These are phyloP conservation scores for Penicillium sp. DNA, from an alignment of 2,329 filamentous ascomycete genomes.

Conservation along the genomic window DNA sequence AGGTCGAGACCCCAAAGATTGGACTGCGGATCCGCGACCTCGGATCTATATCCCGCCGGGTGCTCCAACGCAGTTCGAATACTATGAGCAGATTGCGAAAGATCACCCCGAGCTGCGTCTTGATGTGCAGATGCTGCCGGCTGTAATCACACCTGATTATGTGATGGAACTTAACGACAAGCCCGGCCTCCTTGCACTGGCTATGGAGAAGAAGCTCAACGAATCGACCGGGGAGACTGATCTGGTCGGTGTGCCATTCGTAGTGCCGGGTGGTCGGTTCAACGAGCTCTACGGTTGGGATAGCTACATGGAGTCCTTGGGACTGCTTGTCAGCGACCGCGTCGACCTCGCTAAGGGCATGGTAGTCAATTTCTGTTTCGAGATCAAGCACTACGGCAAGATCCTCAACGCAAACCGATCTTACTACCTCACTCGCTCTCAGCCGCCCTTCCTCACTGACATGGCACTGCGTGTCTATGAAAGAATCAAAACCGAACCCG, in stretches of 20 bases:
- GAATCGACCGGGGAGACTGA: conserved; percentile 67
- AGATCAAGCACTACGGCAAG: conserved; percentile 97
- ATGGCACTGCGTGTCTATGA: conserved; percentile 95
- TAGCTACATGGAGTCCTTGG: conserved; percentile 96
- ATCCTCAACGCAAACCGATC: conserved; percentile 95
- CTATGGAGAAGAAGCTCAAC: conserved; percentile 75
- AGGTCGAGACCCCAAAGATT: conserved; percentile 89
- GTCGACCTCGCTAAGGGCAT: conserved; percentile 88
- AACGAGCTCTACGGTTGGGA: conserved; percentile 99
- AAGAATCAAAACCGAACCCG: conserved; percentile 82
- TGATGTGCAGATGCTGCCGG: conserved; percentile 75
- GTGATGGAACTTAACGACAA: conserved; percentile 82
- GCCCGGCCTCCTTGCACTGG: conserved; percentile 85
- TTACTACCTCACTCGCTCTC: conserved; percentile 91
- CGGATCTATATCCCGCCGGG: conserved; percentile 87
- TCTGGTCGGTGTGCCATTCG: conserved; percentile 80
- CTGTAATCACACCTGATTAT: conserved; percentile 73
- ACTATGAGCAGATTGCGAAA: conserved; percentile 77
- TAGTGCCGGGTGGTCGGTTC: conserved; percentile 96
- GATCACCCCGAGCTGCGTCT: conserved; percentile 80
- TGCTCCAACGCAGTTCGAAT: conserved; percentile 83
- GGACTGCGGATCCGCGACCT: conserved; percentile 84
- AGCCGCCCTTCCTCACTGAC: conserved; percentile 95
- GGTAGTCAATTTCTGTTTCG: conserved; percentile 96
- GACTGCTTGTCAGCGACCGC: conserved; percentile 80